Conservation (phyloP, 1,139 yeast species). For the Scheffersomyces cryptocercus region DNA sequence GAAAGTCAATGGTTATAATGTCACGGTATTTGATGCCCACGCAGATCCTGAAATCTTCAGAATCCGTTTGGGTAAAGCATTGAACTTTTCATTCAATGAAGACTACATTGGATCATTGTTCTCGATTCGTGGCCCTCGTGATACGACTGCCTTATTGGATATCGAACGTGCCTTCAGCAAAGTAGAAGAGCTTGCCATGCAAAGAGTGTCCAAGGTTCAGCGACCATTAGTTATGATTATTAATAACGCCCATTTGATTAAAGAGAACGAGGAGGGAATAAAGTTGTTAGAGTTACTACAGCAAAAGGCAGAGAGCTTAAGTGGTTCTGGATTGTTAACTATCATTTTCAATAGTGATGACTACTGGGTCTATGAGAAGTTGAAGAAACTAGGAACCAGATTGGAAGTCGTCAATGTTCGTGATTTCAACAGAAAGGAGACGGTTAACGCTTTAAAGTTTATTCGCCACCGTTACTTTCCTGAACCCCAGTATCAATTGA, state of each 20-base stretch:
- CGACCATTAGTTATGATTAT: constrained; percentile 70
- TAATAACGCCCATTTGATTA: constrained; percentile 73
- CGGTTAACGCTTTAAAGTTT: constrained; percentile 56
- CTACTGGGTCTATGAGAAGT: constrained; percentile 82
- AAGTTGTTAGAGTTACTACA: constrained; percentile 75
- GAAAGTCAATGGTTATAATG: constrained; percentile 62
- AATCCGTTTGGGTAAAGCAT: constrained; percentile 72
- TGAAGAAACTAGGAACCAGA: constrained; percentile 72
- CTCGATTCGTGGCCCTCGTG: constrained; percentile 84
- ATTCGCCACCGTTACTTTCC: constrained; percentile 52
- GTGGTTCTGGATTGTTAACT: constrained; percentile 77
- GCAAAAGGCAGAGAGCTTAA: constrained; percentile 77
- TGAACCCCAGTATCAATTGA: constrained; percentile 18
- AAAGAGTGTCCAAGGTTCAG: constrained; percentile 32
- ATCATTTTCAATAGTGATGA: constrained; percentile 81
- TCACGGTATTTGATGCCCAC: constrained; percentile 78
- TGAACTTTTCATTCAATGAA: constrained; percentile 72
- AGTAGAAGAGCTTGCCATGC: constrained; percentile 70
- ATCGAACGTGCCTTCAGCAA: constrained; percentile 81
- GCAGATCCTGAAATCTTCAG: constrained; percentile 85
- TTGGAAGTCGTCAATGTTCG: constrained; percentile 71
- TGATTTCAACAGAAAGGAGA: constrained; percentile 61
- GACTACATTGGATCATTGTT: constrained; percentile 83
- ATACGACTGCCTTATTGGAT: constrained; percentile 78
- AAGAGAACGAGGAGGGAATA: constrained; percentile 70